Percentiles rank a stretch among this genome's conserved stretches.
Evolutionary conservation across 169 alveolate genomes (phyloP).

Genomic region (Ichthyophthirius multifiliis): DNA sequence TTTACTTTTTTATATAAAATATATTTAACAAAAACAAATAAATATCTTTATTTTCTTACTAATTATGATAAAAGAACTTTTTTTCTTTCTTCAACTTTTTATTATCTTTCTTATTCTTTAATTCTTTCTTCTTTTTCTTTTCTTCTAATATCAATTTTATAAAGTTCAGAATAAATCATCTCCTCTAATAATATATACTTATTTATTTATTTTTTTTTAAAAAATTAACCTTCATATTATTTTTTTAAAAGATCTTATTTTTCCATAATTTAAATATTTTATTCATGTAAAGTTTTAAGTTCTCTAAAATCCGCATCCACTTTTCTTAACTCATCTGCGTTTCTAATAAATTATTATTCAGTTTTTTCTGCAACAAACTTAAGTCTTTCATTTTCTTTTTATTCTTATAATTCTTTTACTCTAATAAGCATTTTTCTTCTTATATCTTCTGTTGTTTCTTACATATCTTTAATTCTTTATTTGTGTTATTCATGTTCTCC

Average conservation of each 20-base stretch:
- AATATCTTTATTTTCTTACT: neutral
- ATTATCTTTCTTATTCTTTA: neutral
- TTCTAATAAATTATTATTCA: constrained; percentile 7
- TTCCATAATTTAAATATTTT: constrained; percentile 30
- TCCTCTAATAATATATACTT: constrained; percentile 10
- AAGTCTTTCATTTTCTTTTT: constrained; percentile 20
- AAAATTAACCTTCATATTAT: constrained; percentile 24
- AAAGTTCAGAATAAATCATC: constrained; percentile 34
- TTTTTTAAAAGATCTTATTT: constrained; percentile 13
- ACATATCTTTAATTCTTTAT: constrained; percentile 16
- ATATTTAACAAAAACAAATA: neutral
- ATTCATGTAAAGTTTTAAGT: constrained; percentile 14
- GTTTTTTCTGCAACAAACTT: neutral
- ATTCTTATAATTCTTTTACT: constrained; percentile 13
- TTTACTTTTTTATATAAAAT: neutral
- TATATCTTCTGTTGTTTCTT: constrained; percentile 32
- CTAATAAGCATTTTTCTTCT: constrained; percentile 20
- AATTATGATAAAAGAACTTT: neutral
- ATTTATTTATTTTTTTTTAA: neutral
- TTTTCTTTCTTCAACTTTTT: constrained; percentile 17
- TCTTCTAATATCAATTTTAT: constrained; percentile 12
- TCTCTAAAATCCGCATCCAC: constrained; percentile 21
- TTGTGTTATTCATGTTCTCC: constrained; percentile 22
- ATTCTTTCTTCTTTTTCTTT: constrained; percentile 12
- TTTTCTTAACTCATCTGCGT: constrained; percentile 31